Conservation (phyloP, 1,139 yeast species). For the Eremothecium coryli region DNA sequence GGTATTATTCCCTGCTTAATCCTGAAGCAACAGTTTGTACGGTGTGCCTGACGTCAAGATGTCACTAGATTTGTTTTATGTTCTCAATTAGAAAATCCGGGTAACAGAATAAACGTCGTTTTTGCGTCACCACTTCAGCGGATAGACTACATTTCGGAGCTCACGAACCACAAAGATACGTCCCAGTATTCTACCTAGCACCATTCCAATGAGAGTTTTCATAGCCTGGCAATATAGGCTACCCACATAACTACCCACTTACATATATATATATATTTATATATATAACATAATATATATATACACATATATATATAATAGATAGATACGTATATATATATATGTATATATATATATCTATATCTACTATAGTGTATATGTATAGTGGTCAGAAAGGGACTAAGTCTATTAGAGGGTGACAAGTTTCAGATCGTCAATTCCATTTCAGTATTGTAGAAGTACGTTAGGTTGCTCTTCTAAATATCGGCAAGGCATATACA, state of each 20-base stretch:
- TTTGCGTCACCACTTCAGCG: too few relatives aligned
- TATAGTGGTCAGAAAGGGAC: constrained; percentile 1
- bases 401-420: constrained; percentile 1
- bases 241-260: background rate
- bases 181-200: too few relatives aligned
- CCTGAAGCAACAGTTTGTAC: too few relatives aligned
- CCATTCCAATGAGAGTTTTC: too few relatives aligned
- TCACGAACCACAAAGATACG: constrained; percentile 2
- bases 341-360: constrained; percentile 3
- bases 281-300: constrained; percentile 2
- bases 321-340: constrained; percentile 1
- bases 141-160: background rate
- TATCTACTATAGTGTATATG: constrained; percentile 4
- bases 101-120: too few relatives aligned
- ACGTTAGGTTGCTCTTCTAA: background rate
- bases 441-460: constrained; percentile 1
- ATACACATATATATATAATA: background rate
- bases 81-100: too few relatives aligned
- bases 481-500: constrained; percentile 2
- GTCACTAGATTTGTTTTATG: too few relatives aligned
- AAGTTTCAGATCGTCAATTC: constrained; percentile 3
- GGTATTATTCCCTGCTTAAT: too few relatives aligned
- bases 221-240: too few relatives aligned
- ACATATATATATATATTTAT: constrained; percentile 1
- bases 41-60: too few relatives aligned